Evolutionary conservation across 768 basidiomycete species (phyloP), one percentile per base, ranked within the genome.

Genomic region (Boletus sp.): DNA sequence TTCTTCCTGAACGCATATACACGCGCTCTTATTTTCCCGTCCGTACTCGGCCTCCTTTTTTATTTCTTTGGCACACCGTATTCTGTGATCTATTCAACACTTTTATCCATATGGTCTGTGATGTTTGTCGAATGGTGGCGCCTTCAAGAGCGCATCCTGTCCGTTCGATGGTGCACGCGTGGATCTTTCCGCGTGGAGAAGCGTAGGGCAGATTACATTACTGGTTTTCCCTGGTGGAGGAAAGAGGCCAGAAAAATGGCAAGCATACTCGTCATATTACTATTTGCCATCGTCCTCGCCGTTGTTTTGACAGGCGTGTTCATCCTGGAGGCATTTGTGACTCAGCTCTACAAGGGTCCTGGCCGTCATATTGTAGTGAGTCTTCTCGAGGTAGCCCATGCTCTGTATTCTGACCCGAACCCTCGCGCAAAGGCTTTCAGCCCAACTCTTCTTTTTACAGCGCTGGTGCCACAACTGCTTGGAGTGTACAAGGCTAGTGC

Each of bases 61-160:
- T 92, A 84, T 74, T 79, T 84, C 71, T 78, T 88, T 63, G 80
- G 83, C 27, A 77, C 79, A 1, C 81, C 87, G 0, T 98, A 93
- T 71, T 87, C 87, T 9, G 80, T 88, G 11, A 43, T 82, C 5
- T 98, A 93, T 68, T 92, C 92, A 0, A 71, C 79, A 50, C 71
- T 90, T 21, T 74, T 96, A 44, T 81, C 84, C n/a, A 51, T 93
- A 3, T 99, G 95, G 90, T 86, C 88, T 0, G 77, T 93, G 44
- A 70, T 80, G 19, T 96, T 95, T 63, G 88, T 95, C 56, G 94
- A 98, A 69, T 87, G 85, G 77, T 99, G 96, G 96, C 81, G 89
- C 29, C 80, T 97, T 35, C 83, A 83, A 54, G 91, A 98, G 70
- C 83, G 88, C 17, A 83, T 86, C 38, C 75, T 96, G n/a, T 83